Conservation (phyloP, 2,329 filamentous ascomycete species). For the Juglanconis sp. region DNA sequence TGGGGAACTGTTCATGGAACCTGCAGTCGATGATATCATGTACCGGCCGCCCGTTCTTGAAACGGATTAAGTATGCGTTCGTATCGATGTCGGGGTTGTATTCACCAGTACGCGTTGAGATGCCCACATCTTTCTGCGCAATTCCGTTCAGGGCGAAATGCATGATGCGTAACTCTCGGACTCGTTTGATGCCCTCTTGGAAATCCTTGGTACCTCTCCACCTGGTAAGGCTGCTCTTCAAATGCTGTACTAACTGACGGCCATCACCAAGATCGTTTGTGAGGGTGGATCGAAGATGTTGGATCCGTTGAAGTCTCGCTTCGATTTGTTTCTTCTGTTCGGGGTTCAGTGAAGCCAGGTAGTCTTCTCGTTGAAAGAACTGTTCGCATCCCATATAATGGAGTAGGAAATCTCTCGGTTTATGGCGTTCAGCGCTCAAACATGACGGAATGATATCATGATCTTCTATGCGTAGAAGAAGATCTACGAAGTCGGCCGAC, state of each 20-base stretch:
- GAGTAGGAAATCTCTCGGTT: conserved; percentile 14
- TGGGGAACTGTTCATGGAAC: conserved; percentile 14
- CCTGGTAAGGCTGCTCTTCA: conserved; percentile 2
- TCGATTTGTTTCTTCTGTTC: conserved; percentile 9
- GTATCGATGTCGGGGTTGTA: conserved; percentile 15
- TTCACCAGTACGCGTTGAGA: background rate
- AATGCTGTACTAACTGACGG: conserved; percentile 4
- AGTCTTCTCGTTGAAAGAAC: conserved; percentile 17
- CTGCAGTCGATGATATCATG: conserved; percentile 4
- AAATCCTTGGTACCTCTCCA: conserved; percentile 13
- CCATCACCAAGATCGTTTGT: conserved; percentile 10
- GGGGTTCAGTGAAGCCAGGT: conserved; percentile 2
- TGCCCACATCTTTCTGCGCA: conserved; percentile 2
- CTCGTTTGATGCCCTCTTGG: conserved; percentile 10
- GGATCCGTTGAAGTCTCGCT: conserved; percentile 4
- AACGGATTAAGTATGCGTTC: conserved; percentile 17
- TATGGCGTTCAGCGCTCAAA: conserved; percentile 15
- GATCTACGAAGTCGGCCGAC: conserved; percentile 5
- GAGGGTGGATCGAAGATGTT: conserved; percentile 6
- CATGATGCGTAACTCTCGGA: conserved; percentile 8
- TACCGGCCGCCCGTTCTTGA: conserved; percentile 8
- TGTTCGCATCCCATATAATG: conserved; percentile 19
- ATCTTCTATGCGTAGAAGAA: conserved; percentile 14
- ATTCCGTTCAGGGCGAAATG: conserved; percentile 12
- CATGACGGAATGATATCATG: conserved; percentile 18